phyloP scores from a whole-genome alignment of 495 filamentous ascomycete genomes.

The Aspergillus campestris region DNA sequence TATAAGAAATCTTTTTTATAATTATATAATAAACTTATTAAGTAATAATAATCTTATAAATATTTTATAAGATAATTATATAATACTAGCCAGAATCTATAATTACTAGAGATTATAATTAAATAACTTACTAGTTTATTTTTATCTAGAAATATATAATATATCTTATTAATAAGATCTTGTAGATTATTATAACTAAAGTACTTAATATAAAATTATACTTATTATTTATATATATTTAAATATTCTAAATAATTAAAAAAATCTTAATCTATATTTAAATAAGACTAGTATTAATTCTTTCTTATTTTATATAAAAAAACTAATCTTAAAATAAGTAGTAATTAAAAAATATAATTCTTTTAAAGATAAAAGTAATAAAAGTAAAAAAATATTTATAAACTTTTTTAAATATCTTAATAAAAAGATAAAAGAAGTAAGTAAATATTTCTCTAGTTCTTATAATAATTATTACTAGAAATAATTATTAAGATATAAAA shows the following conservation, averaged over 20 bases:
- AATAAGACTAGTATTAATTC: too few species aligned
- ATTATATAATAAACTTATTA: conserved; percentile 6
- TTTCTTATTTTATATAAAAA: neutral
- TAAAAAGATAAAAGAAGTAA: conserved; percentile 10
- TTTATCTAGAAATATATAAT: too few species aligned
- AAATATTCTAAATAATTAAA: too few species aligned
- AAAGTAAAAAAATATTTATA: conserved; percentile 2
- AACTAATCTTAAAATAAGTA: neutral
- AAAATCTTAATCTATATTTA: too few species aligned
- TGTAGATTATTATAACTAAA: neutral
- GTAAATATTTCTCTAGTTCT: conserved; percentile 9
- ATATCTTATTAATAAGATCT: conserved; percentile 7
- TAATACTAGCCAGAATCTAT: neutral
- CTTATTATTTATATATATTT: too few species aligned
- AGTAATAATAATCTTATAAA: conserved; percentile 12
- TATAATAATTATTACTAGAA: conserved; percentile 8
- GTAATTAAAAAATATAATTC: neutral
- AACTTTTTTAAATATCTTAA: conserved; percentile 3
- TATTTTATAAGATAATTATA: conserved; percentile 9
- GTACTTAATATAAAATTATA: too few species aligned
- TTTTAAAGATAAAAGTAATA: neutral
- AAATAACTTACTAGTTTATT: too few species aligned
- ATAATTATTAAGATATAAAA: conserved; percentile 9
- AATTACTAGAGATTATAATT: too few species aligned
- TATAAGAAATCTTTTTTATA: neutral